Percentiles rank a stretch among this genome's conserved stretches.
phyloP scores from a whole-genome alignment of 306 rosid genomes.

The Alnus glutinosa region DNA sequence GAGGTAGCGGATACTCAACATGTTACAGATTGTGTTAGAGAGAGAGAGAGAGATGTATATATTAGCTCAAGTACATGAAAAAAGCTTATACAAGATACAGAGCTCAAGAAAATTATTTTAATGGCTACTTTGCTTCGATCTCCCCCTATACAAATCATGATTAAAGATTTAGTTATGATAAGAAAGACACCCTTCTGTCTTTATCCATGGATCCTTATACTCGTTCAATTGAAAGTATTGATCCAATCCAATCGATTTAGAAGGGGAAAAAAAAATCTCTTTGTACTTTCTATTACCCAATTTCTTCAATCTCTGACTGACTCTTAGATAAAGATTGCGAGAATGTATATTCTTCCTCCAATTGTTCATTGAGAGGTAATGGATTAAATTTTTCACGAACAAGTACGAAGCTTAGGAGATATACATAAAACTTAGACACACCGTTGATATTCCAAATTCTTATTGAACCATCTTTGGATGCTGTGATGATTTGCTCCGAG shows the following conservation, averaged over 20 bases:
- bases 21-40: not conserved
- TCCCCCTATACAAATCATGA: not conserved
- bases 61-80: not conserved
- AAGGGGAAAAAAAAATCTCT: not conserved
- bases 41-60: not conserved
- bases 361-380: not conserved
- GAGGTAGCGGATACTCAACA: not conserved
- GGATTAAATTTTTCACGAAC: not conserved
- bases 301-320: not conserved
- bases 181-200: not conserved
- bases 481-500: slow-evolving; percentile 90
- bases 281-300: not conserved
- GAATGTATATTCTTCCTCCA: not conserved
- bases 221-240: not conserved
- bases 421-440: slow-evolving; percentile 29
- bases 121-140: not conserved
- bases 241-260: not conserved
- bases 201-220: not conserved
- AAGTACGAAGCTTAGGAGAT: not conserved
- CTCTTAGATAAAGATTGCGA: not conserved
- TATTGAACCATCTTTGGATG: slow-evolving; percentile 89
- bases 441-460: slow-evolving; percentile 99
- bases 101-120: not conserved
- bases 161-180: not conserved
- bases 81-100: not conserved